Conservation (phyloP, 257 asterid genomes). For the Nicotiana paniculata region DNA sequence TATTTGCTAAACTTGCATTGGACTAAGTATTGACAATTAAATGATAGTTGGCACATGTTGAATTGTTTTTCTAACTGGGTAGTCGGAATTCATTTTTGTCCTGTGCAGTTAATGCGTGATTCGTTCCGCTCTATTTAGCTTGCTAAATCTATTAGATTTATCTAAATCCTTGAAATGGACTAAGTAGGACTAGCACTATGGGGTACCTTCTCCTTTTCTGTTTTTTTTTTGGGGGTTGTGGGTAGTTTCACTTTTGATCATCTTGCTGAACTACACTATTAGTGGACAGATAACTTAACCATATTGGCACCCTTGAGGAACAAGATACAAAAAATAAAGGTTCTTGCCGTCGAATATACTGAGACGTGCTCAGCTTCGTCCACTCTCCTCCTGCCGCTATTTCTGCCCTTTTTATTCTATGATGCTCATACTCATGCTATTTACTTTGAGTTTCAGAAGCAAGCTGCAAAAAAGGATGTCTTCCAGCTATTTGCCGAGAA, state of each 20-base stretch:
- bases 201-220: neutral
- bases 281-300: neutral
- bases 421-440: constrained; percentile 12
- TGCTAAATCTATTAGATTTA: neutral
- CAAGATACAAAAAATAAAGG: neutral
- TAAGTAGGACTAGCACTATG: neutral
- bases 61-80: neutral
- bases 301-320: neutral
- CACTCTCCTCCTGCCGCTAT: neutral
- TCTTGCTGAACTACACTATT: neutral
- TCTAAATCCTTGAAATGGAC: neutral
- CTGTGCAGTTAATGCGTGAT: neutral
- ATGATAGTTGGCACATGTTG: neutral
- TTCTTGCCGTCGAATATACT: neutral
- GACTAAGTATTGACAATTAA: neutral
- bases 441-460: constrained; percentile 58
- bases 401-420: neutral
- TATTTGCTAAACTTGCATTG: neutral
- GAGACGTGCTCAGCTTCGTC: neutral
- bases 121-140: neutral
- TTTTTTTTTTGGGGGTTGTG: neutral
- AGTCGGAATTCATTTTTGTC: neutral
- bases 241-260: neutral
- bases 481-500: constrained; percentile 90
- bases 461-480: constrained; percentile 66